These are phyloP conservation scores for Iris pallida DNA, from an alignment of 116 monocot species.

Conservation along the genomic window DNA sequence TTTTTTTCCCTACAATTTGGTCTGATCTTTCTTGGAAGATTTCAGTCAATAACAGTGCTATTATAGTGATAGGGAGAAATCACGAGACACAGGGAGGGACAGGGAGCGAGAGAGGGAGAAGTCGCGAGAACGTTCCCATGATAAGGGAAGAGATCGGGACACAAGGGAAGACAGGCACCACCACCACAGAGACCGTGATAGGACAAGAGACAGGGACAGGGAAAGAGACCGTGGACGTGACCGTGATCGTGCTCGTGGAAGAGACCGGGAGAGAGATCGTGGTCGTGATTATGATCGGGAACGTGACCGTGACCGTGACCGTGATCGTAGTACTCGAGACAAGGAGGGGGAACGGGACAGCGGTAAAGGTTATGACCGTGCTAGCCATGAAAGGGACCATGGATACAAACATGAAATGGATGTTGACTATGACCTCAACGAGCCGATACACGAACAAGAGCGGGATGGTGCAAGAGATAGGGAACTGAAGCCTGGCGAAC, in stretches of 20 bases:
- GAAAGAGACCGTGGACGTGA: slow-evolving; percentile 41
- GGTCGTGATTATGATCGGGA: slow-evolving; percentile 37
- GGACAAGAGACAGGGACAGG: slow-evolving; percentile 34
- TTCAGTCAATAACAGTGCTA: neutral
- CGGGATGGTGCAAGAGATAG: slow-evolving; percentile 18
- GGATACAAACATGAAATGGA: slow-evolving; percentile 37
- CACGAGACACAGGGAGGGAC: slow-evolving; percentile 59
- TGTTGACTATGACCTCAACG: slow-evolving; percentile 22
- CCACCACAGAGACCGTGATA: slow-evolving; percentile 57
- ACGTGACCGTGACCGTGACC: slow-evolving; percentile 25
- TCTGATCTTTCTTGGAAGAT: neutral
- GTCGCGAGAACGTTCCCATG: slow-evolving; percentile 41
- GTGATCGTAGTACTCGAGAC: slow-evolving; percentile 29
- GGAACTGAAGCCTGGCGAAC: slow-evolving; percentile 35
- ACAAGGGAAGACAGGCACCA: slow-evolving; percentile 61
- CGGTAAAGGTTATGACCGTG: slow-evolving; percentile 48
- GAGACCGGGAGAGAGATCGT: slow-evolving; percentile 39
- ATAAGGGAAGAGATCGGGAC: slow-evolving; percentile 51
- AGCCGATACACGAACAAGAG: slow-evolving; percentile 24
- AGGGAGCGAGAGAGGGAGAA: slow-evolving; percentile 49
- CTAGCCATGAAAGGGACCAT: slow-evolving; percentile 34
- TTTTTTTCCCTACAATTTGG: neutral
- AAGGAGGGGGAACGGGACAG: slow-evolving; percentile 32
- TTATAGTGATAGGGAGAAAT: slow-evolving; percentile 54
- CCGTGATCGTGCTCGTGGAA: slow-evolving; percentile 19